A percentile compares a stretch with the other conserved stretches of the same genome.
These are phyloP conservation scores for Globisporangium mamillatum DNA, from an alignment of 352 stramenopile genomes.

Conservation along the genomic window DNA sequence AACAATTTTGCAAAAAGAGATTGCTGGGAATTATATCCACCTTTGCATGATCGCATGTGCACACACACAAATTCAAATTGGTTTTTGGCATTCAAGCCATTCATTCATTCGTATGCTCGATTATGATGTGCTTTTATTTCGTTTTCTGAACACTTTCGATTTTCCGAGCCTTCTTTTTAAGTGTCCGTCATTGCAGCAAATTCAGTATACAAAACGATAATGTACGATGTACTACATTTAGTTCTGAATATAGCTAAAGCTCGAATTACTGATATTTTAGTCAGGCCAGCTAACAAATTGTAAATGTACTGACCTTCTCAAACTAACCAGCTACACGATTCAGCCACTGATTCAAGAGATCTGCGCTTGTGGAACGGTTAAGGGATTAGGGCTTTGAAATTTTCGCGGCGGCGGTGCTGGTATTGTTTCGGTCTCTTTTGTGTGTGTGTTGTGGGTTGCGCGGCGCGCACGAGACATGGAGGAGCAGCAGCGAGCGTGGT, in stretches of 20 bases:
- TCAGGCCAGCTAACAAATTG: background rate
- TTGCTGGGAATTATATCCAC: too few relatives aligned
- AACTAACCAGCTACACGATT: background rate
- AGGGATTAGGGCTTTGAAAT: conserved; percentile 57
- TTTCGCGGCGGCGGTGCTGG: conserved; percentile 35
- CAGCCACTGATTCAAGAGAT: background rate
- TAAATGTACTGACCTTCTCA: background rate
- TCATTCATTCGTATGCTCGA: background rate
- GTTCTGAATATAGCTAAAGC: background rate
- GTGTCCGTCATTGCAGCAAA: background rate
- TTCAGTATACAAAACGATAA: background rate
- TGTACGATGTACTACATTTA: background rate
- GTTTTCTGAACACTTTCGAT: background rate
- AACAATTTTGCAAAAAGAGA: too few relatives aligned
- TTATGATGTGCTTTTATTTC: background rate
- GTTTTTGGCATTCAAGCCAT: background rate
- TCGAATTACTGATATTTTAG: background rate
- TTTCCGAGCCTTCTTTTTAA: background rate
- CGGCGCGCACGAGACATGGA: conserved; percentile 2
- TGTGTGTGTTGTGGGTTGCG: background rate
- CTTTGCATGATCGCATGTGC: too few relatives aligned
- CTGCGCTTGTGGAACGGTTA: background rate
- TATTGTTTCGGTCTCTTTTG: conserved; percentile 8
- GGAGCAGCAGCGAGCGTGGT: background rate
- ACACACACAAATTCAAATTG: background rate